phyloP scores from a whole-genome alignment of 1,284 basidiomycete species.

The Takashimella koratensis region DNA sequence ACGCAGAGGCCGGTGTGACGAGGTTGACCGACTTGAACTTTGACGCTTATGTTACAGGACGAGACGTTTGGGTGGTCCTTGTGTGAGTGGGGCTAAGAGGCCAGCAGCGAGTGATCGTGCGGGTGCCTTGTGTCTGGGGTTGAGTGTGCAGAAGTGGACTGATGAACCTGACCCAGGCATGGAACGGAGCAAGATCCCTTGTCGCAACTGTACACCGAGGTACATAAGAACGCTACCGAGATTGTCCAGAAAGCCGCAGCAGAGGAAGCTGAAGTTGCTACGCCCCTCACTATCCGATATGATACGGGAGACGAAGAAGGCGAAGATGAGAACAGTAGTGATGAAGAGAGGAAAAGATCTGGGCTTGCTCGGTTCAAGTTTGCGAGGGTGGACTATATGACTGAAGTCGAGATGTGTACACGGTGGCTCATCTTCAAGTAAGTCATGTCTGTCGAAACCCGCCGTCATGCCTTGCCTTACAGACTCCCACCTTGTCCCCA shows the following conservation, averaged over 20 bases:
- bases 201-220: conserved; percentile 16
- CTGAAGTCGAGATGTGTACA: conserved; percentile 31
- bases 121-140: too few species aligned
- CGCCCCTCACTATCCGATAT: too few species aligned
- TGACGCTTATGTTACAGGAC: conserved; percentile 14
- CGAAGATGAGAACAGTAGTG: conserved; percentile 8
- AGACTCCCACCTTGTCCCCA: not conserved
- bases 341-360: conserved; percentile 3
- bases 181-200: conserved; percentile 19
- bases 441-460: too few species aligned
- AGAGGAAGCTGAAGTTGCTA: too few species aligned
- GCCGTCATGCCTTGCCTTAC: too few species aligned
- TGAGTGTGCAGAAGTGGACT: too few species aligned
- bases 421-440: conserved; percentile 40
- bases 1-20: conserved; percentile 62
- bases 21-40: conserved; percentile 40
- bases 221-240: conserved; percentile 28
- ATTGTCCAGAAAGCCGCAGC: conserved; percentile 7
- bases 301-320: conserved; percentile 1
- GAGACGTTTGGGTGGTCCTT: conserved; percentile 30
- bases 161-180: too few species aligned
- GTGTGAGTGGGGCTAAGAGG: conserved; percentile 23
- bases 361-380: conserved; percentile 21
- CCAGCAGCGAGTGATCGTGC: too few species aligned
- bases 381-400: conserved; percentile 38